These are phyloP conservation scores for Aeschynomene evenia DNA, from an alignment of 306 rosid species.

Conservation along the genomic window DNA sequence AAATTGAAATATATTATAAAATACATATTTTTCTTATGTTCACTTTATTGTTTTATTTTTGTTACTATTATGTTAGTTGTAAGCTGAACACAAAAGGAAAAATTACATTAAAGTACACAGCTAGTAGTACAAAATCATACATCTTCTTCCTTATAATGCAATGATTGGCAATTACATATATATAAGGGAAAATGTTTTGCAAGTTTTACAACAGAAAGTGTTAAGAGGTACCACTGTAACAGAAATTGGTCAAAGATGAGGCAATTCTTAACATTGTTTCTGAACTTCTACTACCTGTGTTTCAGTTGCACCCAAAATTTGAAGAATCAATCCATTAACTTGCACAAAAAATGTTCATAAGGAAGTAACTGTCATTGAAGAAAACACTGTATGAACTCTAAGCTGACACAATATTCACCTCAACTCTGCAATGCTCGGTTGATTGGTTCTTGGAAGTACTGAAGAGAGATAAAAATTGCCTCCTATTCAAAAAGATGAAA, in stretches of 20 bases:
- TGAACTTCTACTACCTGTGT: background rate
- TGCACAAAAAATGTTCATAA: background rate
- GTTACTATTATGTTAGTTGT: too few relatives aligned
- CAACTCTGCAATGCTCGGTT: constrained; percentile 52
- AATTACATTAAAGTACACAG: background rate
- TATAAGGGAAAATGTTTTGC: constrained; percentile 13
- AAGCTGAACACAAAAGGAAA: background rate
- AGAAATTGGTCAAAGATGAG: constrained; percentile 17
- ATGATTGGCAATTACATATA: background rate
- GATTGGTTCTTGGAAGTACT: constrained; percentile 90
- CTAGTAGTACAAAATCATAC: background rate
- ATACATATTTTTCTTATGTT: too few relatives aligned
- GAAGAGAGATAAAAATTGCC: constrained; percentile 88
- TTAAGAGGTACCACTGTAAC: background rate
- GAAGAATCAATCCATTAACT: constrained; percentile 6
- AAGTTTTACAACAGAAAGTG: background rate
- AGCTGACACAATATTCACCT: constrained; percentile 32
- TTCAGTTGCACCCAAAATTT: constrained; percentile 18
- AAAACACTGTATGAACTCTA: background rate
- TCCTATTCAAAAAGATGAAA: constrained; percentile 55
- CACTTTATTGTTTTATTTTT: too few relatives aligned
- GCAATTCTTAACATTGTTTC: background rate
- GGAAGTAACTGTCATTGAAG: background rate
- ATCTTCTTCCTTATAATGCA: constrained; percentile 2
- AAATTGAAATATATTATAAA: too few relatives aligned